Conservation (phyloP, 2,329 filamentous ascomycete species). For the Rutstroemia sp. region DNA sequence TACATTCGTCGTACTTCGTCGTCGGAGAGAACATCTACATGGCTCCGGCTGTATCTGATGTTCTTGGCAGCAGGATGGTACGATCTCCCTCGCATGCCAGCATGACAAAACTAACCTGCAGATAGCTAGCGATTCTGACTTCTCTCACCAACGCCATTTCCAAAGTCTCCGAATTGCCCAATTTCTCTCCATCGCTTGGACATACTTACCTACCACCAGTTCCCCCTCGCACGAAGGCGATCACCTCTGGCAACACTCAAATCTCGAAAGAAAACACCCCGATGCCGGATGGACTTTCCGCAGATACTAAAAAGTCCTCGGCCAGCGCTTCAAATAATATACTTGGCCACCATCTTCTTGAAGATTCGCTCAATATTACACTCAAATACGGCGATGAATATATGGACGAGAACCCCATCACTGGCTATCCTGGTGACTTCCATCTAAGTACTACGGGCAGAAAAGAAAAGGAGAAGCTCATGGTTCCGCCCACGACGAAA, state of each 20-base stretch:
- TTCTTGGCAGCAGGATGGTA: constrained; percentile 53
- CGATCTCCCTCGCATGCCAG: constrained; percentile 13
- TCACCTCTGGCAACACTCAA: constrained; percentile 22
- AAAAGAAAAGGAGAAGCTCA: constrained; percentile 25
- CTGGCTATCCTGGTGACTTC: constrained; percentile 57
- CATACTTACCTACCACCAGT: constrained; percentile 28
- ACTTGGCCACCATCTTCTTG: constrained; percentile 32
- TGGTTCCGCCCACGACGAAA: constrained; percentile 15
- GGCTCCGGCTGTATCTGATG: constrained; percentile 53
- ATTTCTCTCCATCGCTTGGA: constrained; percentile 45
- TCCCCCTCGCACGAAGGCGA: constrained; percentile 13
- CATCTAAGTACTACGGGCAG: constrained; percentile 55
- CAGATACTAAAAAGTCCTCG: constrained; percentile 8
- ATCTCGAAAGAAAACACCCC: constrained; percentile 36
- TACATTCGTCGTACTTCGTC: constrained; percentile 56
- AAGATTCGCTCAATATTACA: constrained; percentile 51
- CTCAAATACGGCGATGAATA: constrained; percentile 55
- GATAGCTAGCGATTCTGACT: constrained; percentile 11
- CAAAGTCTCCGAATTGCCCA: constrained; percentile 26
- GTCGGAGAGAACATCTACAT: constrained; percentile 61
- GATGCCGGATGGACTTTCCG: constrained; percentile 32
- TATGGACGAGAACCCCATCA: constrained; percentile 62
- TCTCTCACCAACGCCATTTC: constrained; percentile 27
- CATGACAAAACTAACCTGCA: background rate
- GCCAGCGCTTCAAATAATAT: constrained; percentile 15